Evolutionary conservation across 371 early-diverging fungal species (phyloP).

Genomic region (Blyttiomyces sp.): DNA sequence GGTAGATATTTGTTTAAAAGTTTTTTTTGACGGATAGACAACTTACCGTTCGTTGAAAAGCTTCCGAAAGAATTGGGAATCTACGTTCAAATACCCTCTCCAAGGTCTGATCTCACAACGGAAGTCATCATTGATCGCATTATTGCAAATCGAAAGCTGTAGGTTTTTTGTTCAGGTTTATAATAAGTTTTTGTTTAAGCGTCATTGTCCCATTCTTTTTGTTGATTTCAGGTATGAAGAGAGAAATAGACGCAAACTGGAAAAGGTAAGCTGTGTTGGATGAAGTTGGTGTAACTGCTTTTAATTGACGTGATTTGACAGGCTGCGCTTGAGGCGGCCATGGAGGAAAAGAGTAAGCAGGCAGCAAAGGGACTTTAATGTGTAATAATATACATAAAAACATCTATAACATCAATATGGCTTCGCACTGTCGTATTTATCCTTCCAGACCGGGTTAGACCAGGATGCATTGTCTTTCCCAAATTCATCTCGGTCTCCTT

Average conservation of each 20-base stretch:
- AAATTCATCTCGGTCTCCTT: no score
- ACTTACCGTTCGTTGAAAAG: background rate
- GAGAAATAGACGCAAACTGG: constrained; percentile 37
- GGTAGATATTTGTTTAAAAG: constrained; percentile 29
- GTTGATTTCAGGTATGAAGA: constrained; percentile 33
- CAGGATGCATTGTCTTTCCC: no score
- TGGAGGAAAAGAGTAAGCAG: no score
- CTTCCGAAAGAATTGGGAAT: constrained; percentile 54
- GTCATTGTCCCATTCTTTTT: background rate
- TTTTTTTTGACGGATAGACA: background rate
- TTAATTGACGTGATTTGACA: no score
- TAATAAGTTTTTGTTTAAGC: background rate
- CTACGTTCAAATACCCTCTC: constrained; percentile 71
- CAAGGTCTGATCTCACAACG: constrained; percentile 73
- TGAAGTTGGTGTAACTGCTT: no score
- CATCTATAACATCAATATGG: no score
- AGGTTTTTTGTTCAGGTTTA: constrained; percentile 25
- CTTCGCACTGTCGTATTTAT: no score
- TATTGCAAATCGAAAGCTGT: constrained; percentile 77
- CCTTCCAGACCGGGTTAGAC: no score
- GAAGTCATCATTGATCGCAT: constrained; percentile 83
- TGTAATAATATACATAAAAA: no score
- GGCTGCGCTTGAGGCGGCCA: no score
- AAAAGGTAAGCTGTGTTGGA: no score
- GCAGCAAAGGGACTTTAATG: no score